Evolutionary conservation across 805 yeast genomes (phyloP).

Genomic region (Starmerella potacharoeniae): DNA sequence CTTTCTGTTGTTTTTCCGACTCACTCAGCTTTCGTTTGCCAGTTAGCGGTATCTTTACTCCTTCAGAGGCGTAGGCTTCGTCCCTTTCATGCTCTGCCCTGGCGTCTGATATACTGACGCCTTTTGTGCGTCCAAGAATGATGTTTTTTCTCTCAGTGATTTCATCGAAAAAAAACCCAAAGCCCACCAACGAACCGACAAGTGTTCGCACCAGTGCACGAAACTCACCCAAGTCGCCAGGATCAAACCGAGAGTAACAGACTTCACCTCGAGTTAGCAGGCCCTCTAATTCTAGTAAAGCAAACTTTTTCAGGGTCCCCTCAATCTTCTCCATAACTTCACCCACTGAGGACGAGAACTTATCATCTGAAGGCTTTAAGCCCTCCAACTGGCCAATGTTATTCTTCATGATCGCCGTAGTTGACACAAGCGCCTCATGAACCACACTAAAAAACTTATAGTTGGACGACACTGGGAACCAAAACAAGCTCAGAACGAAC

Average conservation of each 20-base stretch:
- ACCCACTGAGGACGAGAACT: not conserved
- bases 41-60: not conserved
- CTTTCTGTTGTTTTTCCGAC: too few relatives aligned
- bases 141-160: not conserved
- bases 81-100: not conserved
- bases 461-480: slow-evolving; percentile 24
- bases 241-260: slow-evolving; percentile 22
- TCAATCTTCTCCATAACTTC: not conserved
- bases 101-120: not conserved
- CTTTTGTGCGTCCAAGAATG: not conserved
- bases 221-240: slow-evolving; percentile 23
- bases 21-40: not conserved
- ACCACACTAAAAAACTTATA: slow-evolving; percentile 17
- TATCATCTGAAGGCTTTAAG: slow-evolving; percentile 14
- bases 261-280: slow-evolving; percentile 16
- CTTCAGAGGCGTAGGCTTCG: not conserved
- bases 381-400: not conserved
- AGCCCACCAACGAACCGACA: slow-evolving; percentile 9
- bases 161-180: slow-evolving; percentile 16
- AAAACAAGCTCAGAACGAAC: slow-evolving; percentile 14
- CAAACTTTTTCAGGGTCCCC: slow-evolving; percentile 6
- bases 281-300: slow-evolving; percentile 13
- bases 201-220: slow-evolving; percentile 14
- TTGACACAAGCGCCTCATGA: slow-evolving; percentile 4
- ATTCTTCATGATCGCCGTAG: not conserved